A percentile compares a stretch with the other conserved stretches of the same genome.
phyloP scores from a whole-genome alignment of 83 land plant species.

The Diphasiastrum complanatum region DNA sequence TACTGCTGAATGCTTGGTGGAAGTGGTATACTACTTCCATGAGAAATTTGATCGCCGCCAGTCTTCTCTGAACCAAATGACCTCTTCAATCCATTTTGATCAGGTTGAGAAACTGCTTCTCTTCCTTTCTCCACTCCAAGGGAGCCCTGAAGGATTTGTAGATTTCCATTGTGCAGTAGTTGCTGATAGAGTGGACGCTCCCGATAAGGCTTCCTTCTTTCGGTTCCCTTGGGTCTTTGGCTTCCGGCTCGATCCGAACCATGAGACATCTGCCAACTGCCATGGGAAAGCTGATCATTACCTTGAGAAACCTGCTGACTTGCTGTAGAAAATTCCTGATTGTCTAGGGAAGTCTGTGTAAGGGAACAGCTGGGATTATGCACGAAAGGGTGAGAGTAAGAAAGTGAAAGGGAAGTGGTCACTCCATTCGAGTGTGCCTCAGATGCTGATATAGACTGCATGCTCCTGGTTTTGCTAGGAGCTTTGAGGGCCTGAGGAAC shows the following conservation, averaged over 20 bases:
- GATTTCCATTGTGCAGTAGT: slow-evolving; percentile 36
- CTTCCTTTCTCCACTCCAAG: slow-evolving; percentile 16
- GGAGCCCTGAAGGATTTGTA: slow-evolving; percentile 19
- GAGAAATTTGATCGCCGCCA: neutral
- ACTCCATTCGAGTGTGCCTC: slow-evolving; percentile 2
- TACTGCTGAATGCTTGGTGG: neutral
- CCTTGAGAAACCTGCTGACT: slow-evolving; percentile 60
- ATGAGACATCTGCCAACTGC: slow-evolving; percentile 46
- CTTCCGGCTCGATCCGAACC: no score
- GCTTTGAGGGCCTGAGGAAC: neutral
- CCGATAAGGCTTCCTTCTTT: slow-evolving; percentile 20
- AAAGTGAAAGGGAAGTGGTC: slow-evolving; percentile 63
- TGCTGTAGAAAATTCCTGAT: slow-evolving; percentile 62
- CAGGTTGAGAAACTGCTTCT: neutral
- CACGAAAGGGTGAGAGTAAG: slow-evolving; percentile 56
- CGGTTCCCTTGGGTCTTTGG: slow-evolving; percentile 16
- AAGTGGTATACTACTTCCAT: no score
- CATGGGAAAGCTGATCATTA: slow-evolving; percentile 40
- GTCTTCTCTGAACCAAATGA: no score
- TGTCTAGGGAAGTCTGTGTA: slow-evolving; percentile 57
- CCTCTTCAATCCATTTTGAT: no score
- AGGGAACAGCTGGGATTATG: slow-evolving; percentile 85
- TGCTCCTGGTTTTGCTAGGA: slow-evolving; percentile 5
- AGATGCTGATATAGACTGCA: slow-evolving; percentile 13
- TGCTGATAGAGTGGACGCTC: slow-evolving; percentile 38